Percentiles rank a stretch among this genome's conserved stretches.
phyloP scores from a whole-genome alignment of 768 basidiomycete genomes.

The Tulasnella sp. region DNA sequence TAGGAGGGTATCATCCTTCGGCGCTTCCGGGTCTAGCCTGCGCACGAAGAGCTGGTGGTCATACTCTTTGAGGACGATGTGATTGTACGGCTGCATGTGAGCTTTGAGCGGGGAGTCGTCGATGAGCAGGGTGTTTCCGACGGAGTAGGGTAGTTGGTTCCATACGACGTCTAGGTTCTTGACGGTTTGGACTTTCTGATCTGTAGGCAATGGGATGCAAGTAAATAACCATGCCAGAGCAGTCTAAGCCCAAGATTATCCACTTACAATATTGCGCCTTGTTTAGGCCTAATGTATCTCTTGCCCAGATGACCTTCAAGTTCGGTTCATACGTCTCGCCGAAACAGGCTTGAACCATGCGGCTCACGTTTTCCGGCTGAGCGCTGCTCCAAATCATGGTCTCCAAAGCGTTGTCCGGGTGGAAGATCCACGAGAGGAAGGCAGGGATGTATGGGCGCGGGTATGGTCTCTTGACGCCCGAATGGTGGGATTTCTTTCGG shows the following conservation, averaged over 20 bases:
- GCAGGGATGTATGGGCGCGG: constrained; percentile 68
- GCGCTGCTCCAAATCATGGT: constrained; percentile 91
- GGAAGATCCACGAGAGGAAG: constrained; percentile 67
- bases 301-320: constrained; percentile 65
- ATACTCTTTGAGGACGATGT: constrained; percentile 49
- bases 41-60: background rate
- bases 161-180: constrained; percentile 78
- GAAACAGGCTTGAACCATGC: constrained; percentile 73
- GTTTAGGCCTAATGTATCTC: constrained; percentile 74
- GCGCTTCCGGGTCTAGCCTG: background rate
- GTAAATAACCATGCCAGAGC: constrained; percentile 36
- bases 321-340: constrained; percentile 45
- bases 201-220: constrained; percentile 37
- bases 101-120: constrained; percentile 62
- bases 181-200: constrained; percentile 56
- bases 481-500: background rate
- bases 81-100: constrained; percentile 76
- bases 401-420: constrained; percentile 72
- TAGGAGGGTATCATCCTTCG: constrained; percentile 27
- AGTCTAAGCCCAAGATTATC: background rate
- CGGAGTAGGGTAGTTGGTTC: constrained; percentile 54
- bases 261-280: constrained; percentile 68
- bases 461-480: constrained; percentile 43
- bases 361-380: constrained; percentile 73
- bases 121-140: constrained; percentile 54